A percentile compares a stretch with the other conserved stretches of the same genome.
These are phyloP conservation scores for Nyssa sinensis DNA, from an alignment of 148 eudicot genomes.

Conservation along the genomic window DNA sequence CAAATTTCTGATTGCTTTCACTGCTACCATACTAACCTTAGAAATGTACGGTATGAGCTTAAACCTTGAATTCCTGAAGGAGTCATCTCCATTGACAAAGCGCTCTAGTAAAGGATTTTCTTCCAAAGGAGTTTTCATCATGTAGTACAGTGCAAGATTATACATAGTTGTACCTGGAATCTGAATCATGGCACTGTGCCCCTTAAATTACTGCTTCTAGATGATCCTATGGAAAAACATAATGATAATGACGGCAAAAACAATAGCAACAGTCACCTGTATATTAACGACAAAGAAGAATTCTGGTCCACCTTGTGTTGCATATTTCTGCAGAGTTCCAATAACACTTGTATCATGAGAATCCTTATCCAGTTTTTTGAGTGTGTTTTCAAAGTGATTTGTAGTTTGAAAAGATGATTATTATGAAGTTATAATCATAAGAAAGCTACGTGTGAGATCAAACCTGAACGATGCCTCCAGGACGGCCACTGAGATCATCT, in stretches of 20 bases:
- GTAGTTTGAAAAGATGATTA: background rate
- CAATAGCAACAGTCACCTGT: constrained; percentile 38
- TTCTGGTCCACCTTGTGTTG: constrained; percentile 61
- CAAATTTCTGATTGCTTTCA: background rate
- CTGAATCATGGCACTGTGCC: constrained; percentile 21
- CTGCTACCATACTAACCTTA: constrained; percentile 32
- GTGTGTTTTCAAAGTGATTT: background rate
- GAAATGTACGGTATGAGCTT: constrained; percentile 73
- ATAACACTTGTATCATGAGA: constrained; percentile 3
- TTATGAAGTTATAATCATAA: background rate
- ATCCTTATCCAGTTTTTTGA: background rate
- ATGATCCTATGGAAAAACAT: background rate
- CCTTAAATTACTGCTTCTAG: background rate
- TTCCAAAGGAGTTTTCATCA: constrained; percentile 50
- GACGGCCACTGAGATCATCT: constrained; percentile 59
- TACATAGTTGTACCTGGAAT: constrained; percentile 58
- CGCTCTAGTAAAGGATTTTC: constrained; percentile 47
- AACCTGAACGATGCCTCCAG: constrained; percentile 67
- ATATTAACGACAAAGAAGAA: constrained; percentile 66
- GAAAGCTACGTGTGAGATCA: background rate
- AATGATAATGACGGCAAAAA: background rate
- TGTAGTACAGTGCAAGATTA: constrained; percentile 50
- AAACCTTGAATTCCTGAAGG: constrained; percentile 59
- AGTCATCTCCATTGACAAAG: constrained; percentile 59
- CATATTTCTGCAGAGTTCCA: constrained; percentile 52